Conservation (phyloP, 495 filamentous ascomycete genomes). For the Letharia lupina region DNA sequence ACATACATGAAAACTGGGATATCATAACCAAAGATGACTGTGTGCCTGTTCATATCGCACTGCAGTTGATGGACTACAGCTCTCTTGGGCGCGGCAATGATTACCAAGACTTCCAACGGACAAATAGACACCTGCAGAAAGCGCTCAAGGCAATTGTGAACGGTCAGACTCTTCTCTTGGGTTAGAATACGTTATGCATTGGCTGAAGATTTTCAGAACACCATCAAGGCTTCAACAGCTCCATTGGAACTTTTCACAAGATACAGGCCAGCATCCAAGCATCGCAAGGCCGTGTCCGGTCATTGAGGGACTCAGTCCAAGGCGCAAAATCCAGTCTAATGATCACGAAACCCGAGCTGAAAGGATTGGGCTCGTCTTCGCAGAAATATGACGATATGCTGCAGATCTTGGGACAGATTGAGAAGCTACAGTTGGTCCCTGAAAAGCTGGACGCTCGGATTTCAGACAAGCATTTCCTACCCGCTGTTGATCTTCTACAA, state of each 20-base stretch:
- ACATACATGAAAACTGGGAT: constrained; percentile 82
- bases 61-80: constrained; percentile 88
- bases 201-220: constrained; percentile 51
- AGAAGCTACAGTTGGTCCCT: constrained; percentile 82
- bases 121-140: constrained; percentile 75
- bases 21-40: constrained; percentile 83
- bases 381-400: constrained; percentile 89
- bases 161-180: constrained; percentile 28
- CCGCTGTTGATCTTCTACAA: constrained; percentile 84
- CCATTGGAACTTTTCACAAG: constrained; percentile 96
- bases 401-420: constrained; percentile 72
- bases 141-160: constrained; percentile 94
- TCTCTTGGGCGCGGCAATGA: constrained; percentile 85
- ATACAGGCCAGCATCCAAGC: constrained; percentile 88
- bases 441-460: constrained; percentile 88
- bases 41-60: constrained; percentile 82
- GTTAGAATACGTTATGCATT: constrained; percentile 10
- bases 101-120: constrained; percentile 71
- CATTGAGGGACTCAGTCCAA: constrained; percentile 72
- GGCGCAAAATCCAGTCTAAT: constrained; percentile 74
- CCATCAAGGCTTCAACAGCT: constrained; percentile 98
- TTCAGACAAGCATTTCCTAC: constrained; percentile 91
- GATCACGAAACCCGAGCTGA: constrained; percentile 83
- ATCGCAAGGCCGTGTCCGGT: constrained; percentile 77
- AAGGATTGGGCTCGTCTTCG: constrained; percentile 73